Evolutionary conservation across 257 asterid species (phyloP).

Genomic region (Plantago major): DNA sequence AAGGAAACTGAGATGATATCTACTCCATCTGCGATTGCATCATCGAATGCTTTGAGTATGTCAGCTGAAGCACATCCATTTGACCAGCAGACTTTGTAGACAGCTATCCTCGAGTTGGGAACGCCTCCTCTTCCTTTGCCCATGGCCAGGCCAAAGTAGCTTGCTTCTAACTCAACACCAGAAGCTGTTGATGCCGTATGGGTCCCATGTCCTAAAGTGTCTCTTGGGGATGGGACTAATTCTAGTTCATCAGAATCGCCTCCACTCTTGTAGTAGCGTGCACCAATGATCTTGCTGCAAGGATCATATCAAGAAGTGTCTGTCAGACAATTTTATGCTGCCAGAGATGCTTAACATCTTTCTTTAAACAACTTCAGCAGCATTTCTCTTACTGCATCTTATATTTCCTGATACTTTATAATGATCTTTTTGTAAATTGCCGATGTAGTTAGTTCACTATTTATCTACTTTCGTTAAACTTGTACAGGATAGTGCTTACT

Average conservation of each 20-base stretch:
- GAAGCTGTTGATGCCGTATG: conserved; percentile 65
- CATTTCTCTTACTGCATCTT: too few relatives aligned
- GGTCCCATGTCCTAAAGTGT: conserved; percentile 59
- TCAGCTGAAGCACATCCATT: conserved; percentile 40
- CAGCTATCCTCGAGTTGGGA: conserved; percentile 45
- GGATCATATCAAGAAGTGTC: not conserved
- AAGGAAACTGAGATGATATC: conserved; percentile 58
- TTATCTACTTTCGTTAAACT: too few relatives aligned
- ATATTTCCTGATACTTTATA: too few relatives aligned
- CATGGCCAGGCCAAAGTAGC: conserved; percentile 43
- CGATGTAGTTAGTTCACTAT: too few relatives aligned
- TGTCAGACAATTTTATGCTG: too few relatives aligned
- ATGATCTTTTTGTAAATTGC: too few relatives aligned
- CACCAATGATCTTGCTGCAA: conserved; percentile 45
- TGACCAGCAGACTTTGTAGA: conserved; percentile 55
- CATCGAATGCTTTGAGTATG: conserved; percentile 65
- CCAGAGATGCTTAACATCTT: too few relatives aligned
- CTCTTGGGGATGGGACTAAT: conserved; percentile 41
- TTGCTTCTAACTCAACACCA: conserved; percentile 43
- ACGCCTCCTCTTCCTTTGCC: conserved; percentile 62
- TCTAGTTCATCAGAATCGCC: conserved; percentile 5
- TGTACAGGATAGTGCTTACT: conserved; percentile 24
- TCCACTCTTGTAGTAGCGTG: conserved; percentile 34
- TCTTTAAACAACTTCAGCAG: too few relatives aligned
- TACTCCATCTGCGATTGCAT: conserved; percentile 74